phyloP scores from a whole-genome alignment of 306 rosid species.

The Potentilla sterilis region DNA sequence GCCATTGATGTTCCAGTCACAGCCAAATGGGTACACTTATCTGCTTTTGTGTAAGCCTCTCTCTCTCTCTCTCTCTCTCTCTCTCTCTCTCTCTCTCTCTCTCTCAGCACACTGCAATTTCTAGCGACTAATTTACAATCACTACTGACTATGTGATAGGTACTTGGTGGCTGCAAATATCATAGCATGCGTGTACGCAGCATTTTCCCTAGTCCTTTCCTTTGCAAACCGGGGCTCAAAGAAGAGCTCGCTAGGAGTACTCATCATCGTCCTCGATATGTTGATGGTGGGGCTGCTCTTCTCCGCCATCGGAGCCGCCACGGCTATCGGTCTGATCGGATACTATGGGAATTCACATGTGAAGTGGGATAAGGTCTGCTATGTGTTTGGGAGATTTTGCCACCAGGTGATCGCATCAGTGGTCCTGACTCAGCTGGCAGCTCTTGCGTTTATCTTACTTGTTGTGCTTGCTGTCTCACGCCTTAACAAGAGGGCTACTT shows the following conservation, averaged over 20 bases:
- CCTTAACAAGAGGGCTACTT: conserved; percentile 19
- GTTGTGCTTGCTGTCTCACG: conserved; percentile 28
- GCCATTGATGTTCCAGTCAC: conserved; percentile 47
- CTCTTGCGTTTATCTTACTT: conserved; percentile 45
- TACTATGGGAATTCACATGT: conserved; percentile 70
- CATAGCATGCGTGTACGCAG: conserved; percentile 60
- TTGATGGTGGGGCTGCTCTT: conserved; percentile 66
- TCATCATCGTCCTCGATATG: conserved; percentile 41
- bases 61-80: neutral
- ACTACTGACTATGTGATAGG: conserved; percentile 25
- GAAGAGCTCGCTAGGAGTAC: conserved; percentile 10
- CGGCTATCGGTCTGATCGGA: conserved; percentile 52
- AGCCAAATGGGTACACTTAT: conserved; percentile 68
- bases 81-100: too few relatives aligned
- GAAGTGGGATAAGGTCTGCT: conserved; percentile 73
- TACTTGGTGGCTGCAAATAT: conserved; percentile 59
- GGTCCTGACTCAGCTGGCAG: conserved; percentile 43
- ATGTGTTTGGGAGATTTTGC: conserved; percentile 58
- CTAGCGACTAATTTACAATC: neutral
- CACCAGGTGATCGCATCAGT: conserved; percentile 38
- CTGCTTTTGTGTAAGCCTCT: conserved; percentile 60
- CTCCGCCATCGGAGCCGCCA: conserved; percentile 60
- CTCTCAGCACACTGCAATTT: too few relatives aligned
- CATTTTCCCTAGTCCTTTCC: conserved; percentile 34
- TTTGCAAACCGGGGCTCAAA: conserved; percentile 30